A percentile compares a stretch with the other conserved stretches of the same genome.
Evolutionary conservation across 129 eudicot species (phyloP).

Genomic region (Helichrysum umbraculigerum): DNA sequence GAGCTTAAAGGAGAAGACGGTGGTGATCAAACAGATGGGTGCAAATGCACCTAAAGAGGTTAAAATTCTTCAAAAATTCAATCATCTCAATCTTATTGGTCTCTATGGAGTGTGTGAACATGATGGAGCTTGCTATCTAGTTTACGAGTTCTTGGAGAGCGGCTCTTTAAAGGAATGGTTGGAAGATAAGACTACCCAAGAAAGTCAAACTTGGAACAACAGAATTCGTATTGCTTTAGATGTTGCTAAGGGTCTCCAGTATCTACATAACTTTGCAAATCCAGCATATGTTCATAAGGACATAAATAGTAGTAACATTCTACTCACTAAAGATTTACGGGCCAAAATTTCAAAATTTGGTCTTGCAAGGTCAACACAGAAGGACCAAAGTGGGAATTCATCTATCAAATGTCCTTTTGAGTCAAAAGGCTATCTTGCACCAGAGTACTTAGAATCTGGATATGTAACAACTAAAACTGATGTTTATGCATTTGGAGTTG

Average conservation of each 20-base stretch:
- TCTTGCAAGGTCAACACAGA: conserved; percentile 47
- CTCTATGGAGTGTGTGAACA: conserved; percentile 69
- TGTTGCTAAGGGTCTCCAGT: conserved; percentile 66
- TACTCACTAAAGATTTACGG: conserved; percentile 47
- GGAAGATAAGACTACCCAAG: conserved; percentile 20
- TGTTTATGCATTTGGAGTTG: conserved; percentile 85
- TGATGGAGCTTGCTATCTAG: conserved; percentile 46
- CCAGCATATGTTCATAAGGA: conserved; percentile 77
- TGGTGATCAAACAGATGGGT: conserved; percentile 56
- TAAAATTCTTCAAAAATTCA: conserved; percentile 49
- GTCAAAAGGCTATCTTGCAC: conserved; percentile 71
- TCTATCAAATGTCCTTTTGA: conserved; percentile 35
- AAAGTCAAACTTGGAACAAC: conserved; percentile 49
- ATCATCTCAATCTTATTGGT: conserved; percentile 64
- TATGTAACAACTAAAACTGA: conserved; percentile 62
- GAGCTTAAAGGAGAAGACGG: conserved; percentile 38
- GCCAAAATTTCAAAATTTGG: conserved; percentile 75
- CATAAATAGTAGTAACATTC: conserved; percentile 58
- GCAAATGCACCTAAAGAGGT: conserved; percentile 53
- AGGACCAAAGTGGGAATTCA: conserved; percentile 38
- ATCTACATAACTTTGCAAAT: conserved; percentile 65
- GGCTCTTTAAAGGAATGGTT: conserved; percentile 67
- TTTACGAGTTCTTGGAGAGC: conserved; percentile 65
- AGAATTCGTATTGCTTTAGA: conserved; percentile 63
- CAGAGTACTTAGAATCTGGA: conserved; percentile 60